Evolutionary conservation across 1,284 basidiomycete genomes (phyloP), one percentile per base, ranked within the genome.

Genomic region (Rhodotorula sp.): DNA sequence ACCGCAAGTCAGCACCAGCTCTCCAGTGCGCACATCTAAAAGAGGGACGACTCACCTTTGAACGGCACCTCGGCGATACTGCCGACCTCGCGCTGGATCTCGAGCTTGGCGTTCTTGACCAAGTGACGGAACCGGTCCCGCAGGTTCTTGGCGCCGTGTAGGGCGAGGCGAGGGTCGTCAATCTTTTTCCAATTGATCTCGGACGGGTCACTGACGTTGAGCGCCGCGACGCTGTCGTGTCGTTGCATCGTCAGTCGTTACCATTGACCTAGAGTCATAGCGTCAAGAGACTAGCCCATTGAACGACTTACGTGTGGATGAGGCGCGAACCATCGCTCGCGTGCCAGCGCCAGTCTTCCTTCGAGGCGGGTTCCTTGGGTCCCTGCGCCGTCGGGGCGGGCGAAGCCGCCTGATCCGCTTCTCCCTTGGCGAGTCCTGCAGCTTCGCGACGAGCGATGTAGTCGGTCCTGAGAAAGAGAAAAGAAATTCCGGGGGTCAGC

Each of bases 241-340:
- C 8, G 8, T 43, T 2, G 39, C 39, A 2, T 43, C 39, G 10
- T 43, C 39, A 43, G 39, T 12, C 2, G 39, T 43, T 12, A 10
- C 39, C 12, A 39, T 39, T 39, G n/a, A n/a, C n/a, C n/a, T n/a
- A n/a, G n/a, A n/a, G n/a, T n/a, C n/a, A n/a, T n/a, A 29, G 29
- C 29, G 29, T 29, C 2, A 29, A n/a, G 51, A 7, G 20, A 21
- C 51, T 3, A 21, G 10, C 16, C 10, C 51, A 21, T 29, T 48
- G 20, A 20, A 21, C 3, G 7, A 67, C 87, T 62, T 72, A 91
- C 91, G 90, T 91, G 75, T 91, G 89, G 59, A 92, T 87, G 16
- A 93, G 85, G 70, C 90, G 89, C 70, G 87, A 90, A 3, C 88
- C 87, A 80, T 92, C 90, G 78, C 87, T 86, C 39, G 85, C 84